A percentile compares a stretch with the other conserved stretches of the same genome.
phyloP scores from a whole-genome alignment of 345 rosid genomes.

The Salix udensis region DNA sequence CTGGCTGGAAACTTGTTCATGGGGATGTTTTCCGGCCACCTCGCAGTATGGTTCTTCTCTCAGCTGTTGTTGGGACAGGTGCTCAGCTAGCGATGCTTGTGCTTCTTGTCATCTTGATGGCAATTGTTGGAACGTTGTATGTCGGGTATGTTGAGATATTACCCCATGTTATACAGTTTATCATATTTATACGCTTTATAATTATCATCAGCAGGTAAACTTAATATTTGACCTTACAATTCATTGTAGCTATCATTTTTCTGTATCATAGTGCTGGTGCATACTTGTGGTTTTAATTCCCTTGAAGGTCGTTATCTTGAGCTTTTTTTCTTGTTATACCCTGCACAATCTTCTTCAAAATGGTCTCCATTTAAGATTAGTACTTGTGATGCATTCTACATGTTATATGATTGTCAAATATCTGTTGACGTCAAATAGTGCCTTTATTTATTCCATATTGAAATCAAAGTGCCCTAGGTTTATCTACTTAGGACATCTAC shows the following conservation, averaged over 20 bases:
- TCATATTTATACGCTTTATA: neutral
- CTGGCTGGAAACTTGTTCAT: constrained; percentile 98
- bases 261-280: neutral
- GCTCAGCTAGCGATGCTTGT: constrained; percentile 89
- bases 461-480: neutral
- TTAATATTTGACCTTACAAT: neutral
- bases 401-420: neutral
- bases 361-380: neutral
- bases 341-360: neutral
- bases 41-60: constrained; percentile 55
- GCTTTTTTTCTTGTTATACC: neutral
- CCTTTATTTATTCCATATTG: neutral
- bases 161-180: neutral
- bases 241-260: neutral
- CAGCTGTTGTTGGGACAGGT: constrained; percentile 96
- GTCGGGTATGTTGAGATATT: constrained; percentile 60
- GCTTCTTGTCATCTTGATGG: constrained; percentile 89
- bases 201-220: neutral
- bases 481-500: neutral
- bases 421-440: neutral
- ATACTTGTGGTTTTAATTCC: neutral
- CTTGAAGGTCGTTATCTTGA: neutral
- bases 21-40: constrained; percentile 94
- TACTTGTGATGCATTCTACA: neutral
- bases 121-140: constrained; percentile 82